Conservation (phyloP, 139 green algal species). For the Auxenochlorella pyrenoidosa region DNA sequence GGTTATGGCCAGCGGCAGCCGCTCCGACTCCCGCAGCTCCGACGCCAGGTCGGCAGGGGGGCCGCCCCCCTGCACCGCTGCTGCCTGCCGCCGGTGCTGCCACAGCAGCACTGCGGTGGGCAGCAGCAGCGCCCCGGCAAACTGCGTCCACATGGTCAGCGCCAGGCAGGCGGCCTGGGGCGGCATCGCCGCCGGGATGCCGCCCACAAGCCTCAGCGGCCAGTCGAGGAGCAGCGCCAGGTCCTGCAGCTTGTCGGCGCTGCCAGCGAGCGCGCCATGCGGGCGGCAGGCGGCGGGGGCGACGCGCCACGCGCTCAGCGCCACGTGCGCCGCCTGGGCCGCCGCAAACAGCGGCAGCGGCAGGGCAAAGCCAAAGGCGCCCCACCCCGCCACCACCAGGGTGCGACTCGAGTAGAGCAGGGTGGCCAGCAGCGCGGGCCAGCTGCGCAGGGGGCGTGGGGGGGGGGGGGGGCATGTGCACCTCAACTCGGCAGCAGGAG, state of each 20-base stretch:
- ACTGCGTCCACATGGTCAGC: background rate
- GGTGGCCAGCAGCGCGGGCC: background rate
- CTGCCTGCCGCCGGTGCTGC: background rate
- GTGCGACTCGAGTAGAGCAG: background rate
- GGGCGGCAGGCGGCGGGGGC: background rate
- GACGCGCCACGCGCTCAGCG: background rate
- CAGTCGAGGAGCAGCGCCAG: background rate
- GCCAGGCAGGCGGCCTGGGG: background rate
- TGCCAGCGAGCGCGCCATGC: background rate
- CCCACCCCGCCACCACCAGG: constrained; percentile 3
- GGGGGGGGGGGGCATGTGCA: too few relatives aligned
- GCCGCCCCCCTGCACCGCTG: background rate
- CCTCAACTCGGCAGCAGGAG: too few relatives aligned
- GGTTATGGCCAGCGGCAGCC: too few relatives aligned
- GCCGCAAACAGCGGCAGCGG: background rate
- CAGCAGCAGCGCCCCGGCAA: background rate
- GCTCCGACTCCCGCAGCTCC: background rate
- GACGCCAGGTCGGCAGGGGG: too few relatives aligned
- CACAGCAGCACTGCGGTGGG: constrained; percentile 6
- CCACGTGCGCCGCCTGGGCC: background rate
- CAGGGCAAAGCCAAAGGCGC: background rate
- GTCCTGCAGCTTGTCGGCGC: background rate
- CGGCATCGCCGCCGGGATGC: background rate
- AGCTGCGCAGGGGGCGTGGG: background rate
- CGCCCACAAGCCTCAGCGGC: background rate